These are phyloP conservation scores for Hypoxylon lienhwacheense DNA, from an alignment of 495 filamentous ascomycete species.

Conservation along the genomic window DNA sequence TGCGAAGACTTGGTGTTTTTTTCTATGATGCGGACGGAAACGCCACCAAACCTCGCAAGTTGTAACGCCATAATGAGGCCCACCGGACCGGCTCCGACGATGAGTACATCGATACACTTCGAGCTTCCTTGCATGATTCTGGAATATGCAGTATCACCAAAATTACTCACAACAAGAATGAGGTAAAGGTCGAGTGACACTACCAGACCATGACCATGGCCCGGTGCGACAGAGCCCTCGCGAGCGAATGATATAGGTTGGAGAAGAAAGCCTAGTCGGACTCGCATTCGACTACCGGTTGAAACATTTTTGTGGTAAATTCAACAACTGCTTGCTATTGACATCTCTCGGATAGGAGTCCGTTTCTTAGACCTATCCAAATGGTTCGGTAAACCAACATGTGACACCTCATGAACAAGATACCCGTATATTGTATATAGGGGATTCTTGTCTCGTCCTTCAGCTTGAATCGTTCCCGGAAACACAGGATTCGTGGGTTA, in stretches of 20 bases:
- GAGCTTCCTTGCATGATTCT: conserved; percentile 16
- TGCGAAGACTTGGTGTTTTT: conserved; percentile 39
- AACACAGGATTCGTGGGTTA: neutral
- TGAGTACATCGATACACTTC: conserved; percentile 53
- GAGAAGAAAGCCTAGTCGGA: too few species aligned
- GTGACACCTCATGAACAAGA: neutral
- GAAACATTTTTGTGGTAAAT: too few species aligned
- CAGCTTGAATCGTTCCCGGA: too few species aligned
- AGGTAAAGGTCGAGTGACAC: too few species aligned
- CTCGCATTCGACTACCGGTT: too few species aligned
- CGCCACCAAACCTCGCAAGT: conserved; percentile 59
- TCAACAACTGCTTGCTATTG: too few species aligned
- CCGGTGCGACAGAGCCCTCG: too few species aligned
- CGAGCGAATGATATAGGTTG: too few species aligned
- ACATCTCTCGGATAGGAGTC: too few species aligned
- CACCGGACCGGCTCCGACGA: conserved; percentile 69
- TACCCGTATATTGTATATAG: neutral
- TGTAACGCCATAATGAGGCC: conserved; percentile 66
- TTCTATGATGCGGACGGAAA: conserved; percentile 50
- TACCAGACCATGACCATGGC: too few species aligned
- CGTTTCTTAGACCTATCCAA: too few species aligned
- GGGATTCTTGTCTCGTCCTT: neutral
- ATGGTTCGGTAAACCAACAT: too few species aligned
- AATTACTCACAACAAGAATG: neutral
- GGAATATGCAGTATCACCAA: neutral